Evolutionary conservation across 1,139 yeast species (phyloP), one percentile per base, ranked within the genome.

Genomic region (Magnusiomyces ingens): DNA sequence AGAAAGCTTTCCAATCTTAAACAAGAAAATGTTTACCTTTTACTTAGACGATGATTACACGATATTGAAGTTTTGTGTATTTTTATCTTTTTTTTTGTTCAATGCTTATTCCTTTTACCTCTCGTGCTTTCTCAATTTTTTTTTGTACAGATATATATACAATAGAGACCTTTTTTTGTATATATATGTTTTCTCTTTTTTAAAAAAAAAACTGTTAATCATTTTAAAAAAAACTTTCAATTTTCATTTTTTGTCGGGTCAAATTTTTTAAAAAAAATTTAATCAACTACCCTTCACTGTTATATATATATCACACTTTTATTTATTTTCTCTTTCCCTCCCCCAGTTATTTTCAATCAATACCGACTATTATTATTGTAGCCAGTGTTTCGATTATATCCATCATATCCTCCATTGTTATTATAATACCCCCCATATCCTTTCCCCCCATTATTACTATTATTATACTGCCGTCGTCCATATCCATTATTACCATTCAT

Each of bases 1-100:
- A 82, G 98, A 70, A 85, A 88, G 49, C 80, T 93, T 68, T 85
- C 93, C 55, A 79, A 82, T 66, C 81, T 93, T 71, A 93, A 91
- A 71, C 98, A 93, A 74, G 99, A 91, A 67, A 89, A 89, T 67
- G 85, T 95, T 58, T 93, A 91, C 72, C 78, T 93, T 64, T 78
- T 93, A 69, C 85, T 93, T 67, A 90, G 99, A 71, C 86, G 83
- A 58, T 70, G 62, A 54, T 29, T 12, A 35, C 5, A 19, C 46
- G 12, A 19, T 21, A 11, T 13, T 13, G 13, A 43, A 43, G 22
- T n/a, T n/a, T 3, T 5, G 32, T 29, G 21, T 48, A 1, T 32
- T 17, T 11, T 40, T 41, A 19, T 15, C 41, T 17, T 21, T 48
- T 17, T 8, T 13, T 36, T 35, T 37, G 15, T 47, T 37, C 21